Base-by-base conservation (phyloP, 805 yeast genomes). In the Zygotorulaspora chibaensis region DNA sequence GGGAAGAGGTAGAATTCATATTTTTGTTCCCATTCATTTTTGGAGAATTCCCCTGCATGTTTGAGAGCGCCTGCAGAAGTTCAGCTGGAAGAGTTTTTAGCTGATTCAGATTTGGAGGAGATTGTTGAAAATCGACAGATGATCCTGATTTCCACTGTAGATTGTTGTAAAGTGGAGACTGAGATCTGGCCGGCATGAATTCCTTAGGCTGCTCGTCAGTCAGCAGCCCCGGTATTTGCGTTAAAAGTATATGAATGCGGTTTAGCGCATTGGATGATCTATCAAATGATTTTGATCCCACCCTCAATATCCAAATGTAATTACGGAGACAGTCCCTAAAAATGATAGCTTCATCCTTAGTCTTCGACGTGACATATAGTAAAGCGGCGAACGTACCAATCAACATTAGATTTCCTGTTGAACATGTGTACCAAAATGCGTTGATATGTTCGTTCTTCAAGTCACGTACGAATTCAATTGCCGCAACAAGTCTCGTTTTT, bases 371-470 rank as follows among this genome's bases (percentile, higher is more conserved):
- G 12, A 83, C 82, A 56, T 76, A 86, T 44, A 90, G 67, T 10
- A 90, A 70, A 0, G 95, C 83, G 0, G 96, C 96, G 72, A 90
- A 90, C 0, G 91, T 79, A 2, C 96, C 96, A 33, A 89, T 87
- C 30, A 87, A 66, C 6, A 95, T 80, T 52, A 90, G 79, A 58
- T 87, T 87, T 11, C 84, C 75, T 0, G 93, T 74, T 0, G 96
- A 78, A 1, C 89, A 79, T 1, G 89, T 79, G 65, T 87, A 93
- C 96, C 96, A 90, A 63, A 88, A 89, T 9, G 95, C 80, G 60
- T 83, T 90, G 39, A 87, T 74, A 58, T 88, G 95, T 54, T 88
- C 96, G 8, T 84, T 83, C 54, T 81, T 83, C 62, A 90, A 72
- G 48, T 80, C 83, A 40, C 83, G 70, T 8, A 87, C 81, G 63